Evolutionary conservation across 495 filamentous ascomycete genomes (phyloP), one percentile per base, ranked within the genome.

Genomic region (Pyrenopolyporus hunteri): DNA sequence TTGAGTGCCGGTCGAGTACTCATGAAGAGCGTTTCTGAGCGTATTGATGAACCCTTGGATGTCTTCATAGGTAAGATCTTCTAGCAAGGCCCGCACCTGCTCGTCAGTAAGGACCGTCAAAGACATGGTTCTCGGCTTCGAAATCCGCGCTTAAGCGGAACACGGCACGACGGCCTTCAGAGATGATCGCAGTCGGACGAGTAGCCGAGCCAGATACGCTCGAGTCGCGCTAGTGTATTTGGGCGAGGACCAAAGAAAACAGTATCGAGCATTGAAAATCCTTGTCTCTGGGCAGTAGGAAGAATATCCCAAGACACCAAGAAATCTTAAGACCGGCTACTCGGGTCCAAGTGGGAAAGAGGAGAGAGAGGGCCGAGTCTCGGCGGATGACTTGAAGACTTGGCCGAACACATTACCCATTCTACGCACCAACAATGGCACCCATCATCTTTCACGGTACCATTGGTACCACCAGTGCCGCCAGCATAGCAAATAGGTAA

Each of bases 11-110:
- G 87, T 90, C 0, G 90, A 92, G 70, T 94, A 95, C 59, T 91
- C 88, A 57, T 92, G 88, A 6, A 97, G 83, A 2, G 90, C 87
- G 50, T 85, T 77, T 36, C 82, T 81, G n/a, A 97, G 82, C n/a
- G 81, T 80, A 22, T 76, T 61, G 45, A 89, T 85, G 19, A 96
- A 80, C 0, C 71, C 70, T n/a, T 82, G 68, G 44, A 92, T 82
- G 59, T 96, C 90, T 16, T 87, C 83, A 25, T 74, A 73, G 17
- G 76, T 86, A n/a, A 97, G 80, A 42, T 81, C 85, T 48, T 87
- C 82, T n/a, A 97, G 84, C 17, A 96, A 74, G 1, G 71, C 63
- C 59, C 79, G 82, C 51, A 96, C 87, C 64, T 92, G 83, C 28
- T 83, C 72, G 64, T 89, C 86, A 25, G 86, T 83, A 26, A 97